Evolutionary conservation across 495 filamentous ascomycete genomes (phyloP).

Genomic region (Emericellopsis terricola): DNA sequence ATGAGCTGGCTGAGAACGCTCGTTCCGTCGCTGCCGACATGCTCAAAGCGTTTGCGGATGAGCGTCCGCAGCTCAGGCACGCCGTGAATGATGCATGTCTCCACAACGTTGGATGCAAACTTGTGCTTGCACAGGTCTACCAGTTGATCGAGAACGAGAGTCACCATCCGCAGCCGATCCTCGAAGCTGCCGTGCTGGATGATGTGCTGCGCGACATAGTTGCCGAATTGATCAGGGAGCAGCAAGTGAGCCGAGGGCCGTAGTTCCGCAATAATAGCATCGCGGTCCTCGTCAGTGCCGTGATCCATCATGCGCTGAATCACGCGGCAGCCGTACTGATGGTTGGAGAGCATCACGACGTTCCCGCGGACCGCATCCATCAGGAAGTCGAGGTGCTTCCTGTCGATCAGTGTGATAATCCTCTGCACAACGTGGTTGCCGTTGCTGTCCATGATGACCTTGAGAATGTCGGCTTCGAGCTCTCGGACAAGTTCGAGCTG

Average conservation of each 20-base stretch:
- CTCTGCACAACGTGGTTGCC: constrained; percentile 97
- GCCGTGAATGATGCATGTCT: constrained; percentile 74
- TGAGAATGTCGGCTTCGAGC: constrained; percentile 57
- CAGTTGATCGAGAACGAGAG: constrained; percentile 50
- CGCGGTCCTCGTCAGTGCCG: constrained; percentile 53
- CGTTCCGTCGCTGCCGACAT: constrained; percentile 41
- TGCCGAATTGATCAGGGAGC: constrained; percentile 82
- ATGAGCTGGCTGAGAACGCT: constrained; percentile 57
- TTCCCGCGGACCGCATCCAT: constrained; percentile 69
- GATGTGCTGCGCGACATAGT: constrained; percentile 93
- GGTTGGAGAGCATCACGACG: constrained; percentile 20
- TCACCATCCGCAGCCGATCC: constrained; percentile 57
- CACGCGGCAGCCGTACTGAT: constrained; percentile 73
- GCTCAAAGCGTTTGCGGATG: constrained; percentile 51
- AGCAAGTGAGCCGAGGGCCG: constrained; percentile 52
- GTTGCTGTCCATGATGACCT: constrained; percentile 76
- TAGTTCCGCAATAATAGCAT: constrained; percentile 59
- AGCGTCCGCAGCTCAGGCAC: constrained; percentile 46
- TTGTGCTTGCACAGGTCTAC: constrained; percentile 82
- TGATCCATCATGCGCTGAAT: constrained; percentile 86
- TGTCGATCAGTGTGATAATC: constrained; percentile 72
- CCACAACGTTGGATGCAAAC: constrained; percentile 93
- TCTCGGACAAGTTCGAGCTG: constrained; percentile 74
- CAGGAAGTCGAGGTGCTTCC: constrained; percentile 72
- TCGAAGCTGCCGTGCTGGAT: constrained; percentile 65